Evolutionary conservation across 768 basidiomycete species (phyloP), one percentile per base, ranked within the genome.

Genomic region (Boletus subparvulus): DNA sequence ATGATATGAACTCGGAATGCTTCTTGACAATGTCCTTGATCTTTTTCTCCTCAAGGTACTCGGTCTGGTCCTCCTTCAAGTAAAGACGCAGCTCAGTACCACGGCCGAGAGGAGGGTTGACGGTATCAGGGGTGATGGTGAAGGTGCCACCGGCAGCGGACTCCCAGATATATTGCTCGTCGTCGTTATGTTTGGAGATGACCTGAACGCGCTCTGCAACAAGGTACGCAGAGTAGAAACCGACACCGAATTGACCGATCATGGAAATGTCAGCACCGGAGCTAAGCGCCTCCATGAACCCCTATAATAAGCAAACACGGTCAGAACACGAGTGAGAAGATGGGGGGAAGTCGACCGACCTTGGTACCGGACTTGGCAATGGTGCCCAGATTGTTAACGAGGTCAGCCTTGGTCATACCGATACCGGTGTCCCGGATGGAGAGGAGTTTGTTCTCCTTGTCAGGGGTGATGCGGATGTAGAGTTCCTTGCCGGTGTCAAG

Each of bases 81-180:
- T 78, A 92, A 58, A 96, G 87, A 62, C 87, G 87, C 67, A 96
- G 84, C 76, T 96, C 92, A 47, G 90, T 88, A 77, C 97, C 96
- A 72, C 97, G 95, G 55, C 91, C 92, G 54, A 99, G 83, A 62
- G 91, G 83, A 24, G 89, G 86, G 80, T 95, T 95, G 73, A 88
- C 77, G 59, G 86, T 91, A 75, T 98, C 96, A 56, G 79, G 88
- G 47, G 95, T 97, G 79, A 99, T 97, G 70, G 97, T 98, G 82
- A 98, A 99, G 50, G 96, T 99, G 54, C 96, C 97, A 72, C 96
- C 97, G 33, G 96, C 96, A 61, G 97, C 90, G n/a, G 96, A 99
- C 83, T 99, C 96, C 97, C 96, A 99, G 77, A 99, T 94, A 81
- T 99, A 98, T 77, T 98, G 96, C 79, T 98, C 97, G 74, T 98